Base-by-base conservation (phyloP, 1,284 basidiomycete genomes). In the Cryptococcus sp. region DNA sequence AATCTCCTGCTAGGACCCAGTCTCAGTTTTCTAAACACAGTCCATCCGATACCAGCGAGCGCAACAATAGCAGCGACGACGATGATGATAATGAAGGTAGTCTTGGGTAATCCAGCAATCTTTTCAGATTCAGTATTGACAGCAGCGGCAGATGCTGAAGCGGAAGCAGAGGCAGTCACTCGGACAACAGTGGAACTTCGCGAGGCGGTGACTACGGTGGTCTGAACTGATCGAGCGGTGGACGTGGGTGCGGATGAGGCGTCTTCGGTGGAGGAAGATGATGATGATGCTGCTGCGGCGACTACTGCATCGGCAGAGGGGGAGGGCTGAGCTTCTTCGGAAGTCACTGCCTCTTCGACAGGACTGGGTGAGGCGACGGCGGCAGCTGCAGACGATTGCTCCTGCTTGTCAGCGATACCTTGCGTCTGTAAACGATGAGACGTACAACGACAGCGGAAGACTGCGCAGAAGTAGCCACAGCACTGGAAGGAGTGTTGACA, bases 21-120 rank as follows among this genome's bases (percentile, higher is more conserved):
- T 78, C 91, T 91, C 86, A 86, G 90, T 76, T 91, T 91, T 77
- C 90, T 85, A 80, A 91, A 88, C 64, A 88, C 77, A 34, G 88
- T 91, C 87, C 87, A 92, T 58, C 85, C 79, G 59, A 89, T 82
- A 48, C 80, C 79, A 32, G 84, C 73, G 37, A 81, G 83, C 58
- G 83, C 89, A 42, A 90, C 68, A 42, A 80, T 82, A 4, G 83
- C 79, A 9, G 83, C 87, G 46, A 88, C 78, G 40, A 83, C 82
- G 60, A 88, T 84, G 62, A 92, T 78, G 45, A 83, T 78, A 22
- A 86, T 88, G 52, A 88, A 68, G 4, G 86, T 83, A 21, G 79
- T 78, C 62, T 79, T 80, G 44, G 80, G 73, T 48, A 79, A 46
- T 7, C 70, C 69, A 19, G 50, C 50, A 14, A 49, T 53, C 21